A percentile compares a stretch with the other conserved stretches of the same genome.
These are phyloP conservation scores for Pyrenophora graminea DNA, from an alignment of 2,329 filamentous ascomycete genomes.

Conservation along the genomic window DNA sequence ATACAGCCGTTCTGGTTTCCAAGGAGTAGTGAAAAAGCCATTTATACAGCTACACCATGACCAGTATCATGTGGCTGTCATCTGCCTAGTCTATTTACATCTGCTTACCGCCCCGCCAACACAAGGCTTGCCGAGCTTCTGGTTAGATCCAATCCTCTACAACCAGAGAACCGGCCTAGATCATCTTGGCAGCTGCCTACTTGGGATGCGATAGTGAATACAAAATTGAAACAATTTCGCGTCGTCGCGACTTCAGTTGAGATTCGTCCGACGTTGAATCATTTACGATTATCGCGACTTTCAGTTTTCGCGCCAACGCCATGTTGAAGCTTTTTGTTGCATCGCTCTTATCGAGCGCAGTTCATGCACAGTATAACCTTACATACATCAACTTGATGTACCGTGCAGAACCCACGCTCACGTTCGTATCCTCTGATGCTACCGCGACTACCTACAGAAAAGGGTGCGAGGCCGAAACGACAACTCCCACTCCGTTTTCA, in stretches of 20 bases:
- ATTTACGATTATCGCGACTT: neutral
- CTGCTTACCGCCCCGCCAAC: neutral
- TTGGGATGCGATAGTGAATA: neutral
- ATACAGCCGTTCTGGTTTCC: too few relatives aligned
- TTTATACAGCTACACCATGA: too few relatives aligned
- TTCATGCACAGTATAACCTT: slow-evolving; percentile 6
- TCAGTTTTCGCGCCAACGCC: neutral
- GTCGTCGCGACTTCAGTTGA: neutral
- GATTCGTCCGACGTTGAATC: neutral
- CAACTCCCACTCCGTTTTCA: slow-evolving; percentile 32
- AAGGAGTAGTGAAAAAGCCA: too few relatives aligned
- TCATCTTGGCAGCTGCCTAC: slow-evolving; percentile 1
- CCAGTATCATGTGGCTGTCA: too few relatives aligned
- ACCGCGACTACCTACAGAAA: slow-evolving; percentile 12
- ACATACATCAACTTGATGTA: slow-evolving; percentile 5
- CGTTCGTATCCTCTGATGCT: slow-evolving; percentile 1
- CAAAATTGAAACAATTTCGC: neutral
- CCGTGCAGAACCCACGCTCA: neutral
- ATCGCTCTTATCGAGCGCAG: neutral
- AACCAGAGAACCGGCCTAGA: neutral
- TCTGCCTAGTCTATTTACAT: too few relatives aligned
- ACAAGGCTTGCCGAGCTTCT: neutral
- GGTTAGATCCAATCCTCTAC: neutral
- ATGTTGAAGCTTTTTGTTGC: neutral
- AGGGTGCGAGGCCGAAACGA: neutral